Base-by-base conservation (phyloP, 2,329 filamentous ascomycete species). In the Aspergillus tamarii region DNA sequence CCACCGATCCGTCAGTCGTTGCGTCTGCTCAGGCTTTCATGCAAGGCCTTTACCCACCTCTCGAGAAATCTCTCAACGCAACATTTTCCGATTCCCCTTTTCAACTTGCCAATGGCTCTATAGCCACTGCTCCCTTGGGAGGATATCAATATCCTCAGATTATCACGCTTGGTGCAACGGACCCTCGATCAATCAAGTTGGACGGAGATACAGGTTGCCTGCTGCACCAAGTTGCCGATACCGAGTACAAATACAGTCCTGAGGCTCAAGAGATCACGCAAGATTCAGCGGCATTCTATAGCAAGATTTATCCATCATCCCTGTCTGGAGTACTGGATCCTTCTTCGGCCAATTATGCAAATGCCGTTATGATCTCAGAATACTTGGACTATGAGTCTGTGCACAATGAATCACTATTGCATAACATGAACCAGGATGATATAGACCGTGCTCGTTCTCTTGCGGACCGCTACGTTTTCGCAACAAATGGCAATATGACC, bases 11-110 rank as follows among this genome's bases (percentile, higher is more conserved):
- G 63, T 81, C 81, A 60, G 78, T 81, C 2, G 72, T 82, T 39
- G 82, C 82, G 1, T 86, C 85, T 3, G 85, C 86, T 14, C 84
- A 86, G 67, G 86, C 87, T 3, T 88, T 88, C 69, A 82, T 89
- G 79, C 86, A 88, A 71, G 86, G 85, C 9, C 75, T 89, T 11
- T 89, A 88, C 71, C 87, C 87, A 39, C 85, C 86, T 14, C 66
- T 79, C 4, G 70, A 69, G 1, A 73, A 75, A 55, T 71, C 73
- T 4, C 73, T 78, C 56, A 75, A 74, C 60, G 67, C 72, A 55
- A 71, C 73, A 23, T 72, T 72, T 59, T 66, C 74, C 43, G 68
- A 77, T 26, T 70, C 74, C 7, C 74, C 78, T n/a, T 79, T 76
- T 21, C 68, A 81, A 11, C 72, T 84, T 26, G 80, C 83, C n/a